These are phyloP conservation scores for Teunomyces pallodes DNA, from an alignment of 805 yeast genomes.

Conservation along the genomic window DNA sequence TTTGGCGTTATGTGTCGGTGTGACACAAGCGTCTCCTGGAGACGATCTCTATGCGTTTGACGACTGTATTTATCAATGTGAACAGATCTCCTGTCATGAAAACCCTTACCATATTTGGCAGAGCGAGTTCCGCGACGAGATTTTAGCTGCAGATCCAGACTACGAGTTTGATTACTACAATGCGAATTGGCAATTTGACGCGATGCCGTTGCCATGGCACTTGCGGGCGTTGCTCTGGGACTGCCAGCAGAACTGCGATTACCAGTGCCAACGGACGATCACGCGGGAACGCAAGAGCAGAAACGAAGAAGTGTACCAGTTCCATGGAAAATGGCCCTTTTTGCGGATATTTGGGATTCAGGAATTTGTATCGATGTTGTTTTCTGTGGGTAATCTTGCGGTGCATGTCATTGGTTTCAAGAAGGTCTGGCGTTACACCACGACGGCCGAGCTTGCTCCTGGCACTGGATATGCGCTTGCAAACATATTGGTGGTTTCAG, in stretches of 20 bases:
- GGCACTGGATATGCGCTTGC: constrained; percentile 5
- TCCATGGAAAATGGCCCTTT: constrained; percentile 99
- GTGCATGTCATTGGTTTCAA: constrained; percentile 24
- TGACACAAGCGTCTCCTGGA: constrained; percentile 47
- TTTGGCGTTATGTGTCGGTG: not conserved
- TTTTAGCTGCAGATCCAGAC: constrained; percentile 12
- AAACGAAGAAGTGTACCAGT: constrained; percentile 67
- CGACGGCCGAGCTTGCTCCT: not conserved
- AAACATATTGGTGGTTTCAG: constrained; percentile 48
- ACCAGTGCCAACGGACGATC: constrained; percentile 80
- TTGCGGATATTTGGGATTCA: constrained; percentile 73
- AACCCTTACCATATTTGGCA: constrained; percentile 27
- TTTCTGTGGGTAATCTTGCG: constrained; percentile 53
- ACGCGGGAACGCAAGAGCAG: constrained; percentile 51
- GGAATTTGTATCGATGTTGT: constrained; percentile 76
- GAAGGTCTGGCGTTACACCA: constrained; percentile 6
- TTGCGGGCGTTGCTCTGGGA: constrained; percentile 44
- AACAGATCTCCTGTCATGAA: constrained; percentile 30
- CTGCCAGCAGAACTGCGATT: constrained; percentile 72
- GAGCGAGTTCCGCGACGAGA: constrained; percentile 19
- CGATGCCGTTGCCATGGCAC: constrained; percentile 39
- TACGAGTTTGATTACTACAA: constrained; percentile 24
- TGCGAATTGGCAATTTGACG: constrained; percentile 34
- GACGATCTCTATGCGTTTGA: constrained; percentile 57
- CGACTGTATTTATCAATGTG: constrained; percentile 54